A percentile compares a stretch with the other conserved stretches of the same genome.
These are phyloP conservation scores for Cystobasidiaceae sp. DNA, from an alignment of 1,284 basidiomycete species.

Conservation along the genomic window DNA sequence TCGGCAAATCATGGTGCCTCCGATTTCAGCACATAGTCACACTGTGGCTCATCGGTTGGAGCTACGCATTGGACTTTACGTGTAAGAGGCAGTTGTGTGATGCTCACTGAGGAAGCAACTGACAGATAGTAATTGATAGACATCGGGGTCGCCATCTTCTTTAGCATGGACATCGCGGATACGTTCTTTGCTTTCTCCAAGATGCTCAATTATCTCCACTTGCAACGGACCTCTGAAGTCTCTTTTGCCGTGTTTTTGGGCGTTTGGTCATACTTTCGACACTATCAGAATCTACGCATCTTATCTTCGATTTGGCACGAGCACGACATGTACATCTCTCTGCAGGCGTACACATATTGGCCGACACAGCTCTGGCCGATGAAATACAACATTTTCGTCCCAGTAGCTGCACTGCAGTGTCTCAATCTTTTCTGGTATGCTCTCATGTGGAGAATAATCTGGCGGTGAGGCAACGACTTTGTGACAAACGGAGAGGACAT, in stretches of 20 bases:
- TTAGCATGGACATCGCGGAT: slow-evolving; percentile 97
- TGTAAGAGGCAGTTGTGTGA: background rate
- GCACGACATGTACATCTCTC: slow-evolving; percentile 64
- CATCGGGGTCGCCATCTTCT: slow-evolving; percentile 86
- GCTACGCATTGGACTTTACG: slow-evolving; percentile 66
- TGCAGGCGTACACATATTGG: slow-evolving; percentile 54
- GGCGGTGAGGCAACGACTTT: slow-evolving; percentile 50
- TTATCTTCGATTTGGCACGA: slow-evolving; percentile 81
- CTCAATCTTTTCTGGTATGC: slow-evolving; percentile 89
- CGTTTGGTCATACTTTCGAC: slow-evolving; percentile 93
- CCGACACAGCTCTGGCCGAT: too few species aligned
- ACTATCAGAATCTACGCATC: slow-evolving; percentile 82
- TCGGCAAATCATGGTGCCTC: background rate
- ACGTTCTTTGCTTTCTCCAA: slow-evolving; percentile 70
- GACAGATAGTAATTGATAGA: background rate
- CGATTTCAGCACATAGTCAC: slow-evolving; percentile 77
- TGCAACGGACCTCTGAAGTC: slow-evolving; percentile 54
- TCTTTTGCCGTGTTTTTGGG: slow-evolving; percentile 65
- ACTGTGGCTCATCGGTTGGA: slow-evolving; percentile 94
- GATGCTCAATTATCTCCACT: background rate
- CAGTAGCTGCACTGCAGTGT: slow-evolving; percentile 67
- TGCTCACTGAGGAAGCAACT: too few species aligned
- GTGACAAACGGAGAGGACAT: too few species aligned
- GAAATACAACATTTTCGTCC: slow-evolving; percentile 66
- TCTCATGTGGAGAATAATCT: slow-evolving; percentile 65